phyloP scores from a whole-genome alignment of 441 rosid genomes.

The Gossypium schwendimanii region DNA sequence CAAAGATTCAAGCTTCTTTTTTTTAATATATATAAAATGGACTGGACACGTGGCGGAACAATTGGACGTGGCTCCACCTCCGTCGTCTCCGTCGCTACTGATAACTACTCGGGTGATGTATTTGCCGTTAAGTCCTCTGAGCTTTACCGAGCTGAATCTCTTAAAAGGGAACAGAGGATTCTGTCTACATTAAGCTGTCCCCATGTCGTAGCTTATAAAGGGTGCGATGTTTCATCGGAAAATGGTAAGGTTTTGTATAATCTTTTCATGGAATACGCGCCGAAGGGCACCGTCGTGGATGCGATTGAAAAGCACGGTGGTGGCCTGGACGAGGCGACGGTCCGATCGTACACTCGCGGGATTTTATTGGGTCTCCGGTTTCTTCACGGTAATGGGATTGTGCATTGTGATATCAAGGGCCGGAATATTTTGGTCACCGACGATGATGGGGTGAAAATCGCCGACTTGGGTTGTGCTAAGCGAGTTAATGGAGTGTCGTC shows the following conservation, averaged over 20 bases:
- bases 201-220: constrained; percentile 40
- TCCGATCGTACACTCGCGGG: constrained; percentile 28
- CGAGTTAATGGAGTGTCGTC: constrained; percentile 15
- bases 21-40: constrained; percentile 16
- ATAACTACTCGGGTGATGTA: constrained; percentile 21
- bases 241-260: constrained; percentile 35
- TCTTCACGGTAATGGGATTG: constrained; percentile 48
- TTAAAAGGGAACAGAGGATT: constrained; percentile 36
- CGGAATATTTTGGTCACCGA: constrained; percentile 42
- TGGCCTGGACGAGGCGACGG: constrained; percentile 21
- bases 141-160: constrained; percentile 27
- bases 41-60: constrained; percentile 37
- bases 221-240: constrained; percentile 36
- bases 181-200: constrained; percentile 37
- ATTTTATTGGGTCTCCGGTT: constrained; percentile 42
- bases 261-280: constrained; percentile 43
- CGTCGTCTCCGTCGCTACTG: constrained; percentile 34
- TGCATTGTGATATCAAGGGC: constrained; percentile 66
- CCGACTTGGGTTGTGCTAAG: constrained; percentile 69
- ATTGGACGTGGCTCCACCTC: constrained; percentile 43
- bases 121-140: constrained; percentile 55
- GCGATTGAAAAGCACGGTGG: constrained; percentile 27
- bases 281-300: constrained; percentile 35
- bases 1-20: background rate
- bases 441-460: constrained; percentile 42